Percentiles rank a stretch among this genome's conserved stretches.
These are phyloP conservation scores for Phoenix roebelenii DNA, from an alignment of 176 grass and related monocot genomes.

Conservation along the genomic window DNA sequence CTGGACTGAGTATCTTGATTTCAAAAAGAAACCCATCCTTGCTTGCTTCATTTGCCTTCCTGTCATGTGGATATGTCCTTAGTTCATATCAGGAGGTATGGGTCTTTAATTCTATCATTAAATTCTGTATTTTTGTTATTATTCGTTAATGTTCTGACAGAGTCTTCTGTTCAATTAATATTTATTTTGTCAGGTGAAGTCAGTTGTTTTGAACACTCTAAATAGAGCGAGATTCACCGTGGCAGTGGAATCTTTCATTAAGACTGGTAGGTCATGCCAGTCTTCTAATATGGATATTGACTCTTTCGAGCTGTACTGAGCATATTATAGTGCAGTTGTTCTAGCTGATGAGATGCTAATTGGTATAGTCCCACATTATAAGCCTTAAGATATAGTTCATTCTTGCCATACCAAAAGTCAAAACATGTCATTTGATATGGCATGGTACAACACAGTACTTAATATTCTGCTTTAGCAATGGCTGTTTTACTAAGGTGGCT, in stretches of 20 bases:
- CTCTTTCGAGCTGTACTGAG: too few species aligned
- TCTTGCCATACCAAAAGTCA: too few species aligned
- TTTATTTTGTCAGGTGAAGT: constrained; percentile 72
- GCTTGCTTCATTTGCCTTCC: constrained; percentile 71
- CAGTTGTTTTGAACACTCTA: constrained; percentile 92
- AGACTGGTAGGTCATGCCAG: constrained; percentile 50
- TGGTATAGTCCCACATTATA: too few species aligned
- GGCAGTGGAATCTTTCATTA: constrained; percentile 97
- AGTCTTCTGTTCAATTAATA: not conserved
- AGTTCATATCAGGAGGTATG: constrained; percentile 97
- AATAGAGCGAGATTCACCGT: constrained; percentile 94
- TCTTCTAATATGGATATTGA: not conserved
- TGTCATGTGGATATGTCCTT: constrained; percentile 88
- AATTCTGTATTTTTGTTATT: not conserved
- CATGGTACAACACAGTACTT: too few species aligned
- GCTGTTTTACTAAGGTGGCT: too few species aligned
- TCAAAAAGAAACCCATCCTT: constrained; percentile 87
- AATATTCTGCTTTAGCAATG: too few species aligned
- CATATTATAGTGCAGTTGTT: too few species aligned
- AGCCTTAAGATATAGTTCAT: too few species aligned
- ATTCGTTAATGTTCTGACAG: not conserved
- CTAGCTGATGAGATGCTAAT: too few species aligned
- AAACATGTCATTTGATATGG: too few species aligned
- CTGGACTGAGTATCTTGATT: constrained; percentile 89
- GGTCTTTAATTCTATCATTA: constrained; percentile 6